Base-by-base conservation (phyloP, 805 yeast genomes). In the Wickerhamiella galacta region DNA sequence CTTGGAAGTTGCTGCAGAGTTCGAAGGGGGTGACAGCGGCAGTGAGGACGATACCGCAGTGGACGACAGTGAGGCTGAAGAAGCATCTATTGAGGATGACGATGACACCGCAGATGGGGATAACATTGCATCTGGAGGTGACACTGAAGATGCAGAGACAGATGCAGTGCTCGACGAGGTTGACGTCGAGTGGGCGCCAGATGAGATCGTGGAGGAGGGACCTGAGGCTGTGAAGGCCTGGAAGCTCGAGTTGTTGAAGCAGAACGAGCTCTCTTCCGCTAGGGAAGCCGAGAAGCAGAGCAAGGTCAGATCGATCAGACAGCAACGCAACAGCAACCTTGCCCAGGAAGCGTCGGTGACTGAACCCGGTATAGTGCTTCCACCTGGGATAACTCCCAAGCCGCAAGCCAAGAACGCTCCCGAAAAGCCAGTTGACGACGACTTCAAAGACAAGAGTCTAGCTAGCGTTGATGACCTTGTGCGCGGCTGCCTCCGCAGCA, bases 1-100 rank as follows among this genome's bases (percentile, higher is more conserved):
- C 9, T 36, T 10, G 24, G 37, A 33, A 16, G 32, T 22, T 19
- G 35, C 26, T 11, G 36, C 17, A 3, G 37, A 23, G 23, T 30
- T 25, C 29, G 26, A 15, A 6, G 4, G 31, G 11, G 3, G 19
- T 26, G 17, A 28, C 25, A 10, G 11, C 20, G 20, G 20, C 11
- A 12, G 12, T 4, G 24, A 19, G 3, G 35, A 26, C 11, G 29
- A 30, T 11, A 40, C 28, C 25, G 35, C 22, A 11, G 35, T 27
- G 18, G 95, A 82, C 68, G 93, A 82, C 71, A 94, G 82, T 60
- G 93, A 79, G 52, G 77, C 76, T 53, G 90, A 74, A 36, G 72
- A 76, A 32, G 63, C 66, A 31, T 68, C 66, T 21, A 68, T 69
- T 21, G 66, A 72, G 10, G 37, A 30, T 16, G 38, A 25, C 9